A percentile compares a stretch with the other conserved stretches of the same genome.
Evolutionary conservation across 164 flowering plant species (phyloP).

Genomic region (Vitis labrusca): DNA sequence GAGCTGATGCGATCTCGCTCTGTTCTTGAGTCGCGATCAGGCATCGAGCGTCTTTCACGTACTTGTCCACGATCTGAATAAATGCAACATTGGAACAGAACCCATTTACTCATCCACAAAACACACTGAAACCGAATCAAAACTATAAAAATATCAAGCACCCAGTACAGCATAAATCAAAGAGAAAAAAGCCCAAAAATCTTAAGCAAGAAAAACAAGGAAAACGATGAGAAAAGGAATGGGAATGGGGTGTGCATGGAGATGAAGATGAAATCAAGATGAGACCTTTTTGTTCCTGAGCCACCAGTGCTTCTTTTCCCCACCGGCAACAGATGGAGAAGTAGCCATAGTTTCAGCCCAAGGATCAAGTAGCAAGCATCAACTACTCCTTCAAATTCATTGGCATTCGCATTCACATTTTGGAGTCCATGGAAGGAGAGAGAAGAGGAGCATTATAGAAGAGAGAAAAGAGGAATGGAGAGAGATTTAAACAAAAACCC

Average conservation of each 20-base stretch:
- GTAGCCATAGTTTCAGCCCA: conserved; percentile 33
- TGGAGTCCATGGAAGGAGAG: conserved; percentile 1
- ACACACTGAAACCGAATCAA: too few species aligned
- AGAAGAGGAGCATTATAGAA: conserved; percentile 8
- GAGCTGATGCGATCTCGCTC: conserved; percentile 61
- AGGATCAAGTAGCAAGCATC: too few species aligned
- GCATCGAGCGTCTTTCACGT: conserved; percentile 67
- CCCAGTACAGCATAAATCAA: not conserved
- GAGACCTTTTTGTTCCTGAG: conserved; percentile 75
- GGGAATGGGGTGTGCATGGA: too few species aligned
- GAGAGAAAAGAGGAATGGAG: conserved; percentile 1
- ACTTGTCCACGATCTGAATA: conserved; percentile 73
- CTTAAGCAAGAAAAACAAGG: not conserved
- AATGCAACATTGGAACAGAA: too few species aligned
- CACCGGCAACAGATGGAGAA: conserved; percentile 44
- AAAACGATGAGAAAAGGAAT: too few species aligned
- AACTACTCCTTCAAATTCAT: too few species aligned
- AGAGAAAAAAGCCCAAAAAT: not conserved
- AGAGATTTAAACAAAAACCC: conserved; percentile 5
- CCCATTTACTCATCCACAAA: too few species aligned
- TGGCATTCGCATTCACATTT: too few species aligned
- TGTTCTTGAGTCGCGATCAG: conserved; percentile 69
- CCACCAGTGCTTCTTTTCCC: conserved; percentile 96
- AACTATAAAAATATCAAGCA: not conserved
- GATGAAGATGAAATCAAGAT: not conserved